These are phyloP conservation scores for Aspergillus hiratsukae DNA, from an alignment of 2,329 filamentous ascomycete species.

Conservation along the genomic window DNA sequence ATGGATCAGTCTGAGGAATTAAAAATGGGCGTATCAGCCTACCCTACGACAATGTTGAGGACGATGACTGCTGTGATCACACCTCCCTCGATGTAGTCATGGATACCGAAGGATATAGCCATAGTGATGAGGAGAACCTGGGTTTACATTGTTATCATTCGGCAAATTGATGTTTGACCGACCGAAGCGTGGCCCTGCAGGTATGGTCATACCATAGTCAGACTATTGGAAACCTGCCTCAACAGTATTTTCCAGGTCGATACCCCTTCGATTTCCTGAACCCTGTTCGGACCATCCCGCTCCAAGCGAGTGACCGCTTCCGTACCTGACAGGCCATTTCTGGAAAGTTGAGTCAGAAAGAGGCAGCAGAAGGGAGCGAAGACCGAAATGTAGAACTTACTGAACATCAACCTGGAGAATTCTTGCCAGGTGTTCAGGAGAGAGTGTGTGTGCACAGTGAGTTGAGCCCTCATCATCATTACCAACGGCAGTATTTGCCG, in stretches of 20 bases:
- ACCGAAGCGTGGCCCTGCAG: background rate
- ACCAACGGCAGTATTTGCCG: background rate
- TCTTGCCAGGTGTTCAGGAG: slow-evolving; percentile 15
- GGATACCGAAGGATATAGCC: slow-evolving; percentile 55
- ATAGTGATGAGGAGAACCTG: slow-evolving; percentile 73
- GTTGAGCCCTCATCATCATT: slow-evolving; percentile 6
- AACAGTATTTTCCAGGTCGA: slow-evolving; percentile 72
- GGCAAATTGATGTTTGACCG: background rate
- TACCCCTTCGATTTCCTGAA: slow-evolving; percentile 66
- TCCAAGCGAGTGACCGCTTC: slow-evolving; percentile 63
- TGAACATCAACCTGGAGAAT: slow-evolving; percentile 20
- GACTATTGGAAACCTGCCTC: slow-evolving; percentile 71
- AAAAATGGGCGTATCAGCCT: slow-evolving; percentile 1
- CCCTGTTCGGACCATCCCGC: slow-evolving; percentile 65
- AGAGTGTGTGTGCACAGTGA: slow-evolving; percentile 24
- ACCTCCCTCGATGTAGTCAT: slow-evolving; percentile 55
- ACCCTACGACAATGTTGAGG: slow-evolving; percentile 54
- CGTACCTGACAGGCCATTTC: slow-evolving; percentile 58
- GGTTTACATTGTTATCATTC: slow-evolving; percentile 4
- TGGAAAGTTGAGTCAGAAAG: slow-evolving; percentile 8
- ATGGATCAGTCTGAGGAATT: background rate
- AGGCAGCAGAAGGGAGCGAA: background rate
- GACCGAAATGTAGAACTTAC: slow-evolving; percentile 9
- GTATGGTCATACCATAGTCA: slow-evolving; percentile 55
- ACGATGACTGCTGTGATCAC: slow-evolving; percentile 57